Conservation (phyloP, 768 basidiomycete species). For the Auriscalpium vulgare region DNA sequence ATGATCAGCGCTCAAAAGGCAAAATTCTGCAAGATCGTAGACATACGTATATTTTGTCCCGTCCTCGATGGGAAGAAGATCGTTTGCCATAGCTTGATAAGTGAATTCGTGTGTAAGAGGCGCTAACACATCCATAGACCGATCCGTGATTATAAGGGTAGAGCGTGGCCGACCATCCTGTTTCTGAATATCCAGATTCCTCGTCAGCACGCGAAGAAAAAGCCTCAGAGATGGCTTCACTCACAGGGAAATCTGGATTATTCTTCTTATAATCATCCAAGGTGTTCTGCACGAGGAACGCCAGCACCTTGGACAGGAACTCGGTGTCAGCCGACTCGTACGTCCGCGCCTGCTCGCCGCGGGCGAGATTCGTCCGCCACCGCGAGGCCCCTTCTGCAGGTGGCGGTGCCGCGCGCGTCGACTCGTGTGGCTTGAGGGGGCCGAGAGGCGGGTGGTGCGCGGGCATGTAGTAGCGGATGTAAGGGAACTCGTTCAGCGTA, state of each 20-base stretch:
- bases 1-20: not conserved
- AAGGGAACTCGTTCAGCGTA: constrained; percentile 85
- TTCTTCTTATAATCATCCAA: constrained; percentile 82
- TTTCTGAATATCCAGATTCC: constrained; percentile 14
- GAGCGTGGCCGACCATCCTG: constrained; percentile 52
- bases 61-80: constrained; percentile 81
- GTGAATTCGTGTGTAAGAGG: constrained; percentile 97
- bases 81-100: constrained; percentile 98
- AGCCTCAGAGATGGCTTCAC: constrained; percentile 18
- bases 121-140: constrained; percentile 89
- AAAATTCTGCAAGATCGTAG: not conserved
- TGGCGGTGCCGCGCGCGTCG: constrained; percentile 54
- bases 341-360: constrained; percentile 60
- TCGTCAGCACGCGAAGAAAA: constrained; percentile 18
- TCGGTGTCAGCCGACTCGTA: constrained; percentile 68
- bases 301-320: constrained; percentile 73
- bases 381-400: constrained; percentile 55
- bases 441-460: constrained; percentile 77
- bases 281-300: constrained; percentile 74
- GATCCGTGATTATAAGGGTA: constrained; percentile 87
- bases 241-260: constrained; percentile 83
- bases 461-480: constrained; percentile 88
- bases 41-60: constrained; percentile 82
- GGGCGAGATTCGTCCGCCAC: constrained; percentile 78
- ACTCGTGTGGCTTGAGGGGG: constrained; percentile 60